Evolutionary conservation across 306 rosid genomes (phyloP), one percentile per base, ranked within the genome.

Genomic region (Pachyrhizus erosus): DNA sequence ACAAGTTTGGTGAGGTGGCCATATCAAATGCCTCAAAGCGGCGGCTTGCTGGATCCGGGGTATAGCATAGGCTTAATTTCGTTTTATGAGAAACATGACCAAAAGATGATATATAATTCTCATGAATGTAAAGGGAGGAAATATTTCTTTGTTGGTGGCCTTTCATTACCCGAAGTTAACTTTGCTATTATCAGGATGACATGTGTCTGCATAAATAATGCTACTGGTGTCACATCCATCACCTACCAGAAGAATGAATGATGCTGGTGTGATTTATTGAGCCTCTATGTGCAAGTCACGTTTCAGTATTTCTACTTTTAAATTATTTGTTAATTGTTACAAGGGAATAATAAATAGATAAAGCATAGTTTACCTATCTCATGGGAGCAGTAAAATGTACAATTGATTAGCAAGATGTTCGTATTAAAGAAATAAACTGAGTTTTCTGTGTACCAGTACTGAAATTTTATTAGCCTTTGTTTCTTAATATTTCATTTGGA

Each of bases 21-120:
- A 42, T 89, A 70, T 95, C 98, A 14, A 95, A 95, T 61, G 97
- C 97, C 52, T 90, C 98, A 0, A 88, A 84, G 86, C 89, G 98
- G 45, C 89, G 97, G 13, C 87, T 92, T 46, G 84, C 94, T 26
- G 98, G 98, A 75, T 83, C 93, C 12, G 88, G 91, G 52, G 43
- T 87, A 24, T 91, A 85, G 69, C 69, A 55, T 86, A 79, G 54
- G 42, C 67, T 77, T 49, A 9, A n/a, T 39, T 23, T 15, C 40
- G 34, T 49, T 61, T 27, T 45, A 61, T 27, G 49, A 20, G 67
- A 48, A 65, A 67, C 54, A 21, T 60, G 75, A 51, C 76, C 31
- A 18, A 42, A 77, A 77, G 82, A 5, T 80, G 40, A 75, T 29
- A 73, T 26, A 29, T 57, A 18, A 49, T 37, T 78, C 17, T 82